Percentiles rank a stretch among this genome's conserved stretches.
phyloP scores from a whole-genome alignment of 2,329 filamentous ascomycete species.

The Aspergillus glaucus region DNA sequence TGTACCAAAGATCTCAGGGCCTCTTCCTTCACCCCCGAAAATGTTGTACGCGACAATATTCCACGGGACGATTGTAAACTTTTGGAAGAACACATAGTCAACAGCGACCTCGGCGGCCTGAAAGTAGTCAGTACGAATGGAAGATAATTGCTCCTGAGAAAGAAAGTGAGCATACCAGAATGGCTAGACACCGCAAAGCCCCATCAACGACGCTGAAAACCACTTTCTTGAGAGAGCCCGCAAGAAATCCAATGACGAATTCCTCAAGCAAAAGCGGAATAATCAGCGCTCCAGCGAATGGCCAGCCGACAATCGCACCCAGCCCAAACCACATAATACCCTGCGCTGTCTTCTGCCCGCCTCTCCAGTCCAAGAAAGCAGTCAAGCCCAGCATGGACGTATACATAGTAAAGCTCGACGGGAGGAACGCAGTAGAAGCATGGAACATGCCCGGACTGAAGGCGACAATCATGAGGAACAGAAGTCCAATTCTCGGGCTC shows the following conservation, averaged over 20 bases:
- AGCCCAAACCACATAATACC: slow-evolving; percentile 89
- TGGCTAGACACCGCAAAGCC: slow-evolving; percentile 55
- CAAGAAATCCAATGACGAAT: slow-evolving; percentile 47
- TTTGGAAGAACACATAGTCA: slow-evolving; percentile 81
- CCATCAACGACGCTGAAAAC: slow-evolving; percentile 62
- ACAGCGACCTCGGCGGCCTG: slow-evolving; percentile 63
- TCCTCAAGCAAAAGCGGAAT: slow-evolving; percentile 79
- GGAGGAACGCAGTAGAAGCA: slow-evolving; percentile 77
- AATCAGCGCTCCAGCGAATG: slow-evolving; percentile 78
- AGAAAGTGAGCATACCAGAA: slow-evolving; percentile 55
- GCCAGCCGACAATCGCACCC: slow-evolving; percentile 85
- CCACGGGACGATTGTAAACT: slow-evolving; percentile 69
- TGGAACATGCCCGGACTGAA: slow-evolving; percentile 91
- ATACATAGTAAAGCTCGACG: slow-evolving; percentile 97
- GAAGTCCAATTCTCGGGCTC: slow-evolving; percentile 74
- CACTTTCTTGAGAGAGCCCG: slow-evolving; percentile 55
- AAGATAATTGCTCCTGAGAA: neutral
- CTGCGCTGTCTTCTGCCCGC: slow-evolving; percentile 68
- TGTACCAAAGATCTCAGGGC: slow-evolving; percentile 88
- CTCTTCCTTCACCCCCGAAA: slow-evolving; percentile 68
- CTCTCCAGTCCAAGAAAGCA: slow-evolving; percentile 84
- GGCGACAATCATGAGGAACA: slow-evolving; percentile 72
- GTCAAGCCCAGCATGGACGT: slow-evolving; percentile 77
- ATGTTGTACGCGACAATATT: slow-evolving; percentile 97
- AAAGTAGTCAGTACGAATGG: slow-evolving; percentile 17